Conservation (phyloP, 805 yeast species). For the Ogataea ganodermae region DNA sequence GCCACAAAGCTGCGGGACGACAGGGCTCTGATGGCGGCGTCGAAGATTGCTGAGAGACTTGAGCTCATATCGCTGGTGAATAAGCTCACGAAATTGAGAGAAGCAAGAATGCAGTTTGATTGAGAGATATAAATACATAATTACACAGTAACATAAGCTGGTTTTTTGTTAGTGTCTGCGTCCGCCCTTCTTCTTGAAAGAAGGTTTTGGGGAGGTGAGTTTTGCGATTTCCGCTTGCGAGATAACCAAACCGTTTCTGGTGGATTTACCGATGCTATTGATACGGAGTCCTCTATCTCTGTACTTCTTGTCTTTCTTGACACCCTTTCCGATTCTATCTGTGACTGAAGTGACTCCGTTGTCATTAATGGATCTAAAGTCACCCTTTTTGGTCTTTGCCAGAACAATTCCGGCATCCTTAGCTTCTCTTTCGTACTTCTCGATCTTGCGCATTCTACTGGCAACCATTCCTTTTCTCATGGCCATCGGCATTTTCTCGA, state of each 20-base stretch:
- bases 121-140: conserved; percentile 6
- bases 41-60: conserved; percentile 77
- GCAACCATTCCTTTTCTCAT: conserved; percentile 82
- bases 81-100: conserved; percentile 55
- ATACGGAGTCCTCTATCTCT: conserved; percentile 83
- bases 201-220: conserved; percentile 28
- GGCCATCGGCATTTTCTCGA: conserved; percentile 86
- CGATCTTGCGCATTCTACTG: conserved; percentile 52
- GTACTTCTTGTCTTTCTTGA: conserved; percentile 38
- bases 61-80: conserved; percentile 54
- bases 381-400: conserved; percentile 68
- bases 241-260: conserved; percentile 76
- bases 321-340: conserved; percentile 52
- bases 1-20: conserved; percentile 72
- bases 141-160: conserved; percentile 5
- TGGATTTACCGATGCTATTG: conserved; percentile 71
- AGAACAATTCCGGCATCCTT: conserved; percentile 88
- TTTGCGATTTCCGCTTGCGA: conserved; percentile 66
- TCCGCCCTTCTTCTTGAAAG: conserved; percentile 24
- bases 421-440: conserved; percentile 73
- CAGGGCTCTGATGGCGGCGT: conserved; percentile 80
- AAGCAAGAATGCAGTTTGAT: conserved; percentile 44
- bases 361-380: conserved; percentile 58
- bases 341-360: conserved; percentile 53
- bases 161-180: conserved; percentile 9